A percentile compares a stretch with the other conserved stretches of the same genome.
phyloP scores from a whole-genome alignment of 1,139 yeast species.

The Magnusiomyces fungicola region DNA sequence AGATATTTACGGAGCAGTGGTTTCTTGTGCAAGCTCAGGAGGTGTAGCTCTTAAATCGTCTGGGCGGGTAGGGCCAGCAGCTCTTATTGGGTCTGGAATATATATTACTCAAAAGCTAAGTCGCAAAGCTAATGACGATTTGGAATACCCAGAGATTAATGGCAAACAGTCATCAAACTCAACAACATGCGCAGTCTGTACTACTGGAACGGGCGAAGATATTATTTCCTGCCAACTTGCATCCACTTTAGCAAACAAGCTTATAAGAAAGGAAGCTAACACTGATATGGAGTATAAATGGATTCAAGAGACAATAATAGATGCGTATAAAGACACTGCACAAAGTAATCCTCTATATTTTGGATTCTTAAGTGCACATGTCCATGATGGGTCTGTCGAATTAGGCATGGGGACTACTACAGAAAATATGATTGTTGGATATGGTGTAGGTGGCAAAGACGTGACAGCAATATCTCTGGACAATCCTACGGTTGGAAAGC shows the following conservation, averaged over 20 bases:
- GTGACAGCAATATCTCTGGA: neutral
- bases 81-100: conserved; percentile 31
- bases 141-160: neutral
- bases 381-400: conserved; percentile 8
- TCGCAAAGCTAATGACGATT: neutral
- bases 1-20: conserved; percentile 22
- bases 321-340: conserved; percentile 6
- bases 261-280: neutral
- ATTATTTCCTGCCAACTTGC: conserved; percentile 19
- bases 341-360: conserved; percentile 23
- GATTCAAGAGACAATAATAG: neutral
- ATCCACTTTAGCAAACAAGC: neutral
- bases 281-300: neutral
- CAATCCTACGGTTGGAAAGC: neutral
- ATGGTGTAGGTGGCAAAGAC: conserved; percentile 10
- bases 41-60: conserved; percentile 33
- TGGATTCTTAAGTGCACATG: conserved; percentile 21
- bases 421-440: conserved; percentile 23
- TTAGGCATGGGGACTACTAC: conserved; percentile 23
- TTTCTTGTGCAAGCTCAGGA: conserved; percentile 36
- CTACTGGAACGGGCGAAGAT: conserved; percentile 37
- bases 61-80: conserved; percentile 39
- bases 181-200: conserved; percentile 18
- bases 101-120: conserved; percentile 12
- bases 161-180: neutral